Conservation (phyloP, 257 asterid genomes). For the Rehmannia glutinosa region DNA sequence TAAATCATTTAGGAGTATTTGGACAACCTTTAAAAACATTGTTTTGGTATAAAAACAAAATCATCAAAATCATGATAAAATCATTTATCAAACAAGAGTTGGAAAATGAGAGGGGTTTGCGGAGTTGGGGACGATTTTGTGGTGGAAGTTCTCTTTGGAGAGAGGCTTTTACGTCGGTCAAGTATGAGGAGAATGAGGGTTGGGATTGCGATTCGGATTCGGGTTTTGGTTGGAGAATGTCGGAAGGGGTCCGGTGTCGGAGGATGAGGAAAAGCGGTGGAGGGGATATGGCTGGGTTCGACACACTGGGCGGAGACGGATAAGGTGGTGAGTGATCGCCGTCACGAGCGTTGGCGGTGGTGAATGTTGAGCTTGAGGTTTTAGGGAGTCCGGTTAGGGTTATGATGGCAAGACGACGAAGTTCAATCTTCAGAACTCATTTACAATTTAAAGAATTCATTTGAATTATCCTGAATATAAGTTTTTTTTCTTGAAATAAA, state of each 20-base stretch:
- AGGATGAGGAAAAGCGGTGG: constrained; percentile 15
- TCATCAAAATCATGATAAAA: no score
- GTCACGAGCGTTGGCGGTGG: constrained; percentile 31
- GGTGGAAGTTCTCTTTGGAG: constrained; percentile 22
- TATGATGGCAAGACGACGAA: neutral
- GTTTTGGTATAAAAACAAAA: no score
- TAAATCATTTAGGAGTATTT: no score
- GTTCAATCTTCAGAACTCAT: no score
- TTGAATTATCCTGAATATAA: no score
- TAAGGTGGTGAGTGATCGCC: constrained; percentile 30
- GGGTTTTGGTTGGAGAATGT: constrained; percentile 10
- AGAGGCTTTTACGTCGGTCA: constrained; percentile 30
- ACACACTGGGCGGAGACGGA: constrained; percentile 26
- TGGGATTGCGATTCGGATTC: constrained; percentile 13
- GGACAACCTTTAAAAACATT: no score
- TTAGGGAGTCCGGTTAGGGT: constrained; percentile 1
- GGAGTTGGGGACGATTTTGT: constrained; percentile 13
- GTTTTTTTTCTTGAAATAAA: no score
- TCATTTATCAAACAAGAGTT: no score
- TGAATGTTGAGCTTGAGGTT: constrained; percentile 7
- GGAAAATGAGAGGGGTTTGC: constrained; percentile 6
- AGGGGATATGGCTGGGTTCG: neutral
- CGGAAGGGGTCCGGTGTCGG: constrained; percentile 11
- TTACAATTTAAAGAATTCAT: no score
- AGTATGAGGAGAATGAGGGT: constrained; percentile 22